Evolutionary conservation across 495 filamentous ascomycete species (phyloP).

Genomic region (Aspergillus coremiiformis): DNA sequence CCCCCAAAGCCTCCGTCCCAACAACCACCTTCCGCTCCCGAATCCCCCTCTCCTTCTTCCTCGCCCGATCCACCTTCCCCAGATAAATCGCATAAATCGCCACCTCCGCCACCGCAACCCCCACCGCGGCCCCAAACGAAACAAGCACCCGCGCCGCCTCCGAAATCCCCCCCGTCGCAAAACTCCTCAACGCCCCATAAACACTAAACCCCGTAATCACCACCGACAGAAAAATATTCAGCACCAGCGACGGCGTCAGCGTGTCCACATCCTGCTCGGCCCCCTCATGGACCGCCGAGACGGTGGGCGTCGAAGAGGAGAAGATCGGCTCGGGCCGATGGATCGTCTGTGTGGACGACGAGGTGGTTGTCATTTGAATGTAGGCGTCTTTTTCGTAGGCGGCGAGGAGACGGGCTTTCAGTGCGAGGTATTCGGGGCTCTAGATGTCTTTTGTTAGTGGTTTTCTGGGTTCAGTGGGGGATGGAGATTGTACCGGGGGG

Average conservation of each 20-base stretch:
- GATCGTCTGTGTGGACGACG: conserved; percentile 23
- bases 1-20: conserved; percentile 31
- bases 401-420: conserved; percentile 77
- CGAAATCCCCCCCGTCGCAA: conserved; percentile 39
- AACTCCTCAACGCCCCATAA: conserved; percentile 45
- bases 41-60: conserved; percentile 52
- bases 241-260: conserved; percentile 37
- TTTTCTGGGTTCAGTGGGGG: background rate
- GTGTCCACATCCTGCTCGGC: conserved; percentile 36
- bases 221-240: conserved; percentile 43
- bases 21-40: conserved; percentile 71
- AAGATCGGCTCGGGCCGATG: conserved; percentile 48
- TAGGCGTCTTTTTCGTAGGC: conserved; percentile 76
- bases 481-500: conserved; percentile 52
- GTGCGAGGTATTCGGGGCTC: conserved; percentile 78
- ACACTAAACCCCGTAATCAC: conserved; percentile 41
- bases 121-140: conserved; percentile 31
- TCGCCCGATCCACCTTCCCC: conserved; percentile 65
- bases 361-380: conserved; percentile 50
- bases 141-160: conserved; percentile 36
- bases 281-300: conserved; percentile 19
- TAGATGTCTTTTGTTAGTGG: conserved; percentile 31
- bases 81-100: conserved; percentile 83
- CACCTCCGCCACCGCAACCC: conserved; percentile 81
- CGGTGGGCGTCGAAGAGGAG: conserved; percentile 34